Evolutionary conservation across 1,139 yeast species (phyloP).

Genomic region (Taphrina wiesneri): DNA sequence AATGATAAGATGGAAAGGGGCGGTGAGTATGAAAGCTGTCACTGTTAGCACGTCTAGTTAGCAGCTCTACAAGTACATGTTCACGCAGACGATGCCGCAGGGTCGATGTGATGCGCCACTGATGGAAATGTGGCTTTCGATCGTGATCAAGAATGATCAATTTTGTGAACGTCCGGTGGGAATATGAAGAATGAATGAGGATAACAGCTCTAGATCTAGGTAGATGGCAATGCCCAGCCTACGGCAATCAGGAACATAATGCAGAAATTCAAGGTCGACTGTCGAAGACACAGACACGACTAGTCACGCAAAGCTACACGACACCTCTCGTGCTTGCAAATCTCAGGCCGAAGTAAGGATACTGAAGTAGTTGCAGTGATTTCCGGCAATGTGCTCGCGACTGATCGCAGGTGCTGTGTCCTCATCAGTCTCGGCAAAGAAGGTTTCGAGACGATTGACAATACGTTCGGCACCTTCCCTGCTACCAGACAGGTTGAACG

Average conservation of each 20-base stretch:
- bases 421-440: not conserved
- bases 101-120: not conserved
- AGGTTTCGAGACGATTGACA: slow-evolving; percentile 39
- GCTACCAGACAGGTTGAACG: slow-evolving; percentile 57
- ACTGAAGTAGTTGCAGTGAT: slow-evolving; percentile 2
- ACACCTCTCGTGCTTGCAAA: too few relatives aligned
- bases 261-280: too few relatives aligned
- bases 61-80: not conserved
- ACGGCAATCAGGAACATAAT: too few relatives aligned
- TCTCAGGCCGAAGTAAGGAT: not conserved
- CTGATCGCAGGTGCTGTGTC: not conserved
- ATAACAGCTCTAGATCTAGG: too few relatives aligned
- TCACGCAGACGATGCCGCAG: not conserved
- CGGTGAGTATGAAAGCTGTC: too few relatives aligned
- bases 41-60: too few relatives aligned
- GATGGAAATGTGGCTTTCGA: not conserved
- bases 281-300: too few relatives aligned
- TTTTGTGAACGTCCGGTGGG: too few relatives aligned
- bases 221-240: too few relatives aligned
- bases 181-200: too few relatives aligned
- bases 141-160: not conserved
- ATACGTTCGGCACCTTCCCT: slow-evolving; percentile 54
- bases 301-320: too few relatives aligned
- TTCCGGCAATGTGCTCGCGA: not conserved
- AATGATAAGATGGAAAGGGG: too few relatives aligned